Conservation (phyloP, 2,329 filamentous ascomycete species). For the Trichoderma sp. region DNA sequence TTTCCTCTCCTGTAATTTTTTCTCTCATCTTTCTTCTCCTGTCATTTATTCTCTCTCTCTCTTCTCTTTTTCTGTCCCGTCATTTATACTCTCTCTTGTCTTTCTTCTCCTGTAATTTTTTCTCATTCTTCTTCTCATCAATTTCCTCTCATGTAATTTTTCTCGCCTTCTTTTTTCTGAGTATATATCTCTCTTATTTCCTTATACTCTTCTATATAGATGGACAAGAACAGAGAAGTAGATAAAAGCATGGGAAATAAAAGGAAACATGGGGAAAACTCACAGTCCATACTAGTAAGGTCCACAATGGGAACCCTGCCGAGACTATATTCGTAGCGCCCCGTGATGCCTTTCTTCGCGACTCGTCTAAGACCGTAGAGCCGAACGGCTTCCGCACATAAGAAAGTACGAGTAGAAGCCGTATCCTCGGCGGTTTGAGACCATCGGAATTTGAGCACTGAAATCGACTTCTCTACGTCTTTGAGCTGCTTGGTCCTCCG, state of each 20-base stretch:
- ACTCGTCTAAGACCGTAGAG: constrained; percentile 73
- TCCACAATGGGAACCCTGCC: constrained; percentile 76
- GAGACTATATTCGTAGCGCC: constrained; percentile 71
- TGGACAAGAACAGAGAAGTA: neutral
- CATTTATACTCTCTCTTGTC: neutral
- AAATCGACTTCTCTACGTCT: constrained; percentile 64
- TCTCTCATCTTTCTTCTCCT: neutral
- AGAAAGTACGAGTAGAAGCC: constrained; percentile 70
- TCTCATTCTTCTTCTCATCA: neutral
- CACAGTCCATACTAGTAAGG: constrained; percentile 76
- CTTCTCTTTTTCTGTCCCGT: neutral
- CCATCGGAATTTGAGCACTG: constrained; percentile 67
- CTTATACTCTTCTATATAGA: neutral
- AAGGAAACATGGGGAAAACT: constrained; percentile 32
- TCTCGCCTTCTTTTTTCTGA: neutral
- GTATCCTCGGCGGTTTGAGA: constrained; percentile 71
- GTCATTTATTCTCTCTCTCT: neutral
- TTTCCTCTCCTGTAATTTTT: neutral
- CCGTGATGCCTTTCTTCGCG: constrained; percentile 54
- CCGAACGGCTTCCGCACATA: constrained; percentile 79
- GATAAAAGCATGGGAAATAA: neutral
- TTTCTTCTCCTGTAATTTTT: neutral
- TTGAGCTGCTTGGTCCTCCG: constrained; percentile 62
- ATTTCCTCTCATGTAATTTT: neutral
- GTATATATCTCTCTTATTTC: neutral